Base-by-base conservation (phyloP, 352 stramenopile genomes). In the Pseudoperonospora humuli region DNA sequence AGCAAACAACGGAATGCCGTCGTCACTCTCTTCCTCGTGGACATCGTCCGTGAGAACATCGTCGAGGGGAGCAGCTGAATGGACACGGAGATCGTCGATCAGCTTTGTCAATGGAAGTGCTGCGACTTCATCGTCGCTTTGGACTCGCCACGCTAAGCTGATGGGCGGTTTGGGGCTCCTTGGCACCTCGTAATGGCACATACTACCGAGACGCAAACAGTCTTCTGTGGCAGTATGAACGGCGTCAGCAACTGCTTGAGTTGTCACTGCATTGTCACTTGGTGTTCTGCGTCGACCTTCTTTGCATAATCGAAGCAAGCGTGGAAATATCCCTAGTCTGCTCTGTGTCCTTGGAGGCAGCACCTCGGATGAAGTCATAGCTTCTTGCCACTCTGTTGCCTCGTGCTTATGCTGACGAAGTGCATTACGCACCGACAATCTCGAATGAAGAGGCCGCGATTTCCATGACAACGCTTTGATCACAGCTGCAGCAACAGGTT, bases 401-500 rank as follows among this genome's bases (percentile, higher is more conserved):
- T 84, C 53, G 3, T 50, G 41, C 21, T 34, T 65, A 5, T 61
- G 45, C 21, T 83, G 69, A 7, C 61, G 65, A 26, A 68, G 61
- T 7, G 72, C 72, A 14, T 69, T 82, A 6, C 72, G 61, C 24
- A 86, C 53, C 0, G 75, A 65, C n/a, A 59, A 48, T 7, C 75
- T 61, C 1, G 75, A 82, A 3, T 65, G 54, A 29, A 84, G 42
- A 1, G 72, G 70, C 0, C 70, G 67, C 2, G 67, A 56, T 48
- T 63, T 68, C 68, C 68, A 86, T 9, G 53, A 69, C 25, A 70
- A 70, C 4, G 44, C 52, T 5, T 61, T 27, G 2, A 32, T 37
- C 25, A 54, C 23, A 17, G 43, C 29, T 26, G 43, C 44, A 32
- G 34, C 18, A 41, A 40, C 36, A 33, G 33, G 31, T 17, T 46